phyloP scores from a whole-genome alignment of 495 filamentous ascomycete species.

The Aspergillus homomorphus region DNA sequence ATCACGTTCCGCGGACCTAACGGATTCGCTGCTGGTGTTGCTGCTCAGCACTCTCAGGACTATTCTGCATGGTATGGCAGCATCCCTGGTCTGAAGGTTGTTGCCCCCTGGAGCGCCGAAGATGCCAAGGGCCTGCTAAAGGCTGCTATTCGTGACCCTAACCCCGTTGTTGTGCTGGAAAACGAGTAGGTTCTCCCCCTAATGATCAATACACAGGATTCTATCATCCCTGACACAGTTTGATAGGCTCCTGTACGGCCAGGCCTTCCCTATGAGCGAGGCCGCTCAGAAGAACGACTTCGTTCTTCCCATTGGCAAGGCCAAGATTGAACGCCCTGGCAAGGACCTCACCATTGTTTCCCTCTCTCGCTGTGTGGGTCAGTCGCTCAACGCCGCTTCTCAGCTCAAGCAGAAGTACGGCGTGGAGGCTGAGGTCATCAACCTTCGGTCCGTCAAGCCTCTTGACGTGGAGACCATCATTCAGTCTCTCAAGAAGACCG shows the following conservation, averaged over 20 bases:
- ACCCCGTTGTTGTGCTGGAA: conserved; percentile 91
- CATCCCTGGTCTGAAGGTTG: conserved; percentile 96
- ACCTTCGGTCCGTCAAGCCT: conserved; percentile 94
- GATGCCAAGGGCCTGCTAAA: conserved; percentile 98
- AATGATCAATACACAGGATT: neutral
- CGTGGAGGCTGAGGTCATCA: conserved; percentile 94
- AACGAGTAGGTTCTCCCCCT: conserved; percentile 68
- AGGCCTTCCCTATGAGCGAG: conserved; percentile 91
- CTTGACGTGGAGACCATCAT: conserved; percentile 92
- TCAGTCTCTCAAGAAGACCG: conserved; percentile 97
- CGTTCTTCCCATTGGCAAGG: conserved; percentile 94
- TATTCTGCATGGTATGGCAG: conserved; percentile 98
- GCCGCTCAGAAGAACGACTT: conserved; percentile 94
- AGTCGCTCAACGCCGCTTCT: conserved; percentile 84
- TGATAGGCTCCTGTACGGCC: conserved; percentile 80
- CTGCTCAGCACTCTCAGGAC: conserved; percentile 96
- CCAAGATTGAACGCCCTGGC: conserved; percentile 94
- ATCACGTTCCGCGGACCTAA: conserved; percentile 99
- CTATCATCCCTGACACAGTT: conserved; percentile 20
- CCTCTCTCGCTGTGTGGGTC: conserved; percentile 91
- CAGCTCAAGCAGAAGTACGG: conserved; percentile 92
- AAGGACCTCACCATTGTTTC: conserved; percentile 95
- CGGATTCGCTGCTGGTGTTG: conserved; percentile 94
- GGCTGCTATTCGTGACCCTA: conserved; percentile 96
- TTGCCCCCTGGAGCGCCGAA: conserved; percentile 91